Percentiles rank a stretch among this genome's conserved stretches.
Conservation (phyloP, 441 rosid genomes). For the Heliophila coronopifolia region DNA sequence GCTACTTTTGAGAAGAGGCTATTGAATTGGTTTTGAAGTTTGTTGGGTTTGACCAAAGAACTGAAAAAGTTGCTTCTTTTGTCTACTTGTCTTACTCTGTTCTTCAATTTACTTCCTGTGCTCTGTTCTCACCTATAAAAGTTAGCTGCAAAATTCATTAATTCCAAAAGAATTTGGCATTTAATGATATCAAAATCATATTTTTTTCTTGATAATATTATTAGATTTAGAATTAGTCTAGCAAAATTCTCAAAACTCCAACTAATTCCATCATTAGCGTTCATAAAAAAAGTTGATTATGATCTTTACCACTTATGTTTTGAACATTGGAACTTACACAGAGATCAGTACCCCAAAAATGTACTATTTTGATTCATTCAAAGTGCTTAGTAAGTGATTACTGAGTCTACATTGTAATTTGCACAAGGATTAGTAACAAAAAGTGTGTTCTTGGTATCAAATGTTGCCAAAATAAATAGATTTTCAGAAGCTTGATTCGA, state of each 20-base stretch:
- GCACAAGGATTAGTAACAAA: background rate
- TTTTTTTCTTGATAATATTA: no score
- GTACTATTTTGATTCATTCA: background rate
- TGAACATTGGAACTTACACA: background rate
- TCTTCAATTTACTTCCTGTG: slow-evolving; percentile 10
- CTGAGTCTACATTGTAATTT: slow-evolving; percentile 1
- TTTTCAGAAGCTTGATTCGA: background rate
- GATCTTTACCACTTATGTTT: background rate
- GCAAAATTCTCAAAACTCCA: background rate
- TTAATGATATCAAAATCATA: background rate
- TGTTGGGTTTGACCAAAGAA: slow-evolving; percentile 25
- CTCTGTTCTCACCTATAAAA: slow-evolving; percentile 10
- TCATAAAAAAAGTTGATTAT: background rate
- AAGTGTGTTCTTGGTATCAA: background rate
- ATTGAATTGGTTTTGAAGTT: slow-evolving; percentile 21
- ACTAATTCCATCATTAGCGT: background rate
- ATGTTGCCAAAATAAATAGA: background rate
- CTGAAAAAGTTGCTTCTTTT: slow-evolving; percentile 22
- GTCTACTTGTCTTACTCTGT: slow-evolving; percentile 12
- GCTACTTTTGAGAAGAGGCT: slow-evolving; percentile 13
- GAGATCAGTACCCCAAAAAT: slow-evolving; percentile 3
- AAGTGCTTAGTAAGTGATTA: slow-evolving; percentile 11
- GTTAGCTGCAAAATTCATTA: background rate
- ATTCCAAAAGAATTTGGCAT: background rate
- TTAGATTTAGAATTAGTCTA: background rate